Conservation (phyloP, 2,329 filamentous ascomycete genomes). For the Alternaria panax region DNA sequence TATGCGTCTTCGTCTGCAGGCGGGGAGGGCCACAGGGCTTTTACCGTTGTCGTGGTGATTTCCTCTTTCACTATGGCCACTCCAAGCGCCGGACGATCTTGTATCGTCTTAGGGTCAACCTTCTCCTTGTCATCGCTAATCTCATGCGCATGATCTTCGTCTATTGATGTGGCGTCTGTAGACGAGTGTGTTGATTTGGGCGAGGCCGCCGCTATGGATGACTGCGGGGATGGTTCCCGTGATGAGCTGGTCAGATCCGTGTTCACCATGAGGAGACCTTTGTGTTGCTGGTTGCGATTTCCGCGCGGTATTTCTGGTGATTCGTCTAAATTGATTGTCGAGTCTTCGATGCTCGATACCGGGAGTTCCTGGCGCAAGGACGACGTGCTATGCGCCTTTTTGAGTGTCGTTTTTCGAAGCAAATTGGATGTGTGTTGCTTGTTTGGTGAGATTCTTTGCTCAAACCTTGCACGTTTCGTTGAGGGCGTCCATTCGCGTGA, state of each 20-base stretch:
- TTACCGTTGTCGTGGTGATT: constrained; percentile 38
- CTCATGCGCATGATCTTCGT: constrained; percentile 36
- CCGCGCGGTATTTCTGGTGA: constrained; percentile 30
- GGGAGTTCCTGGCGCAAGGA: constrained; percentile 41
- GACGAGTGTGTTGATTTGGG: constrained; percentile 45
- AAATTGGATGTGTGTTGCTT: constrained; percentile 23
- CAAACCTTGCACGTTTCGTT: constrained; percentile 21
- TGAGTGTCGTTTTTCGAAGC: constrained; percentile 36
- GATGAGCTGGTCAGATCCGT: constrained; percentile 41
- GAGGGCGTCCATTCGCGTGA: constrained; percentile 23
- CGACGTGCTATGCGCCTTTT: constrained; percentile 45
- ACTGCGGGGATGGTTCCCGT: constrained; percentile 40
- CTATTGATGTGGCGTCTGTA: constrained; percentile 50
- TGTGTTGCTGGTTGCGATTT: constrained; percentile 44
- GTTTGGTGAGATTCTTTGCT: constrained; percentile 20
- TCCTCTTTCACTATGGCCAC: constrained; percentile 42
- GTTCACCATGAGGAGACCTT: constrained; percentile 38
- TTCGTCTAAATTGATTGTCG: constrained; percentile 25
- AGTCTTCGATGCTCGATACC: constrained; percentile 44
- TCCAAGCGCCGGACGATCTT: constrained; percentile 34
- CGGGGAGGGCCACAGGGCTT: constrained; percentile 38
- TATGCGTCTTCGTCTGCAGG: constrained; percentile 40
- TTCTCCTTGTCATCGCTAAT: constrained; percentile 27
- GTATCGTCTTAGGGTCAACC: constrained; percentile 31
- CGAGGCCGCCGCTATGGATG: constrained; percentile 35